phyloP scores from a whole-genome alignment of 1,139 yeast genomes.

The Blastobotrys illinoisensis region DNA sequence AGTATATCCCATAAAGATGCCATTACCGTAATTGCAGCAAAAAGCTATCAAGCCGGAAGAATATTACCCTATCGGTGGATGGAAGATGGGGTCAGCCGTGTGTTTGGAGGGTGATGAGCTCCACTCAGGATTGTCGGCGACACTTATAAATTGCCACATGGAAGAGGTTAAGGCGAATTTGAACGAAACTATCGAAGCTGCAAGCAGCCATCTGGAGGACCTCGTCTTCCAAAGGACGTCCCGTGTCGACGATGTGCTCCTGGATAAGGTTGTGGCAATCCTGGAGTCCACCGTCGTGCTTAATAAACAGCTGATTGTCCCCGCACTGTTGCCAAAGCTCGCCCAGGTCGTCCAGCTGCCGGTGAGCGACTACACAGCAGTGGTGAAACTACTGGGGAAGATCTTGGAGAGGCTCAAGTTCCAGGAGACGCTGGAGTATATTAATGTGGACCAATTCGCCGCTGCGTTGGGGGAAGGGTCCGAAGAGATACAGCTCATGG shows the following conservation, averaged over 20 bases:
- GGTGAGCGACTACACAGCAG: slow-evolving; percentile 14
- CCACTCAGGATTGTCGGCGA: not conserved
- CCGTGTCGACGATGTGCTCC: not conserved
- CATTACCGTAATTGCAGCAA: no score
- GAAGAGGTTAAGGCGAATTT: not conserved
- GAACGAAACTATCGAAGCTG: not conserved
- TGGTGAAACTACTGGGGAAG: slow-evolving; percentile 20
- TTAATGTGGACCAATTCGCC: slow-evolving; percentile 19
- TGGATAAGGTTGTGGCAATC: not conserved
- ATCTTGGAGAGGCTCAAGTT: slow-evolving; percentile 19
- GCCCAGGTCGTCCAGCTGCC: not conserved
- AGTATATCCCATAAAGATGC: no score
- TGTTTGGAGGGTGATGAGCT: not conserved
- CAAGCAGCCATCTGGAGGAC: not conserved
- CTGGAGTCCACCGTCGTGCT: not conserved
- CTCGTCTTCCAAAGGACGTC: not conserved
- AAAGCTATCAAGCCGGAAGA: no score
- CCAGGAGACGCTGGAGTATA: slow-evolving; percentile 17
- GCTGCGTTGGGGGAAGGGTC: slow-evolving; percentile 20
- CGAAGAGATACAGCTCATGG: slow-evolving; percentile 19
- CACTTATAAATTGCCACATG: not conserved
- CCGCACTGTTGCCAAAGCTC: not conserved
- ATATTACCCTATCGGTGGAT: no score
- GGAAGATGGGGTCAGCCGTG: no score
- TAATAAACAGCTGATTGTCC: not conserved